Evolutionary conservation across 2,329 filamentous ascomycete genomes (phyloP).

Genomic region (Endoconidiophora polonica): DNA sequence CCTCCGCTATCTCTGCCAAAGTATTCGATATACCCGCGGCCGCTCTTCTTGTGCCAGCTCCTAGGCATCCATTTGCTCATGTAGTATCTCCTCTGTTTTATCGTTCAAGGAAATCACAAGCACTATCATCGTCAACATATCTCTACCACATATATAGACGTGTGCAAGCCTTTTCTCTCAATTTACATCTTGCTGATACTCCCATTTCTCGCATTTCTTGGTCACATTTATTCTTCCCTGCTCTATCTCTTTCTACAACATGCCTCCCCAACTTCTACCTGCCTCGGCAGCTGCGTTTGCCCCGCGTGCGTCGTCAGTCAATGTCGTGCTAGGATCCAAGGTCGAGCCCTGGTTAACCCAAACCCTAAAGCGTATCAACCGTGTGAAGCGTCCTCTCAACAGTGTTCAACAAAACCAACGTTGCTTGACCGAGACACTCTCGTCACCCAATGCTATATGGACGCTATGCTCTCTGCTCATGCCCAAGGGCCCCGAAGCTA

Average conservation of each 20-base stretch:
- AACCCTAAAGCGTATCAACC: conserved; percentile 91
- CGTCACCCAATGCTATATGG: conserved; percentile 83
- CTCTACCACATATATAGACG: not conserved
- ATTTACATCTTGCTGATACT: conserved; percentile 11
- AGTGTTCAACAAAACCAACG: conserved; percentile 88
- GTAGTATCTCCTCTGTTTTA: not conserved
- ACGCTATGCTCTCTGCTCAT: conserved; percentile 85
- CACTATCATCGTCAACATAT: not conserved
- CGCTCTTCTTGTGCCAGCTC: conserved; percentile 3
- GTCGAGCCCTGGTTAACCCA: conserved; percentile 94
- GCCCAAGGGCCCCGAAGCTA: conserved; percentile 70
- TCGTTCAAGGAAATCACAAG: not conserved
- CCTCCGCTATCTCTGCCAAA: conserved; percentile 7
- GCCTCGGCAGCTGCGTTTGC: conserved; percentile 94
- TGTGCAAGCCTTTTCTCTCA: not conserved
- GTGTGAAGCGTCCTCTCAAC: conserved; percentile 92
- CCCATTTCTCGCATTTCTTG: conserved; percentile 14
- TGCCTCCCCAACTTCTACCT: conserved; percentile 87
- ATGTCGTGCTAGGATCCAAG: conserved; percentile 82
- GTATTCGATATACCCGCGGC: not conserved
- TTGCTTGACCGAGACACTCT: conserved; percentile 89
- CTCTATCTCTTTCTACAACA: conserved; percentile 28
- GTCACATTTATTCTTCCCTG: conserved; percentile 12
- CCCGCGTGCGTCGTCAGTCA: conserved; percentile 74
- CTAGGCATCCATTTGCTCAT: not conserved